Conservation (phyloP, 2,329 filamentous ascomycete species). For the Pyrenophora graminea region DNA sequence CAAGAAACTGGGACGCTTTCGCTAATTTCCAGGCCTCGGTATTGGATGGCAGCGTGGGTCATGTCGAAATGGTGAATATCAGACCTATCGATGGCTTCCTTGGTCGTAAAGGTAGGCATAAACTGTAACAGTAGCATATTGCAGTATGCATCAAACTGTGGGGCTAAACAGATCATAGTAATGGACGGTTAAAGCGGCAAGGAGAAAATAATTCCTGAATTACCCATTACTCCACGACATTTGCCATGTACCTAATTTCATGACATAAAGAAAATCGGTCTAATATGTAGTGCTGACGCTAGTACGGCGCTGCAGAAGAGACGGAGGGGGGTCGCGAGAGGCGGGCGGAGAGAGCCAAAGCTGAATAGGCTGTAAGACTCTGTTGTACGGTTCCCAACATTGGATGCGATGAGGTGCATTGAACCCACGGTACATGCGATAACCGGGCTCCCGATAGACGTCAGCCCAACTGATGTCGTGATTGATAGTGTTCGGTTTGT, state of each 20-base stretch:
- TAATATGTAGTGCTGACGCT: not conserved
- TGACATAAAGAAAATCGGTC: too few species aligned
- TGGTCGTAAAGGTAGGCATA: conserved; percentile 16
- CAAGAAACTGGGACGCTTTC: conserved; percentile 6
- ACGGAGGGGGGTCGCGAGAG: not conserved
- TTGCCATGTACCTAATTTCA: too few species aligned
- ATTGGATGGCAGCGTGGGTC: conserved; percentile 3
- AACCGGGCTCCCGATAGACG: conserved; percentile 14
- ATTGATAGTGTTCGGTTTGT: conserved; percentile 14
- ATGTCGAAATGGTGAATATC: conserved; percentile 17
- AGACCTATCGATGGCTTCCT: conserved; percentile 25
- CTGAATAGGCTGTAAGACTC: conserved; percentile 5
- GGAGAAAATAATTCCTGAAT: too few species aligned
- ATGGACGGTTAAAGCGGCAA: too few species aligned
- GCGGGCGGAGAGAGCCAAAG: conserved; percentile 20
- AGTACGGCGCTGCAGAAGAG: not conserved
- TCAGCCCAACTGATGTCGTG: conserved; percentile 25
- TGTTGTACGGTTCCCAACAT: conserved; percentile 7
- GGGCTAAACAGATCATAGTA: too few species aligned
- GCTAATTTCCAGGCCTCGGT: conserved; percentile 18
- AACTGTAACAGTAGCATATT: conserved; percentile 5
- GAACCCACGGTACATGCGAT: conserved; percentile 23
- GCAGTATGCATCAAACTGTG: too few species aligned
- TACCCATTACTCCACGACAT: too few species aligned
- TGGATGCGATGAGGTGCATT: conserved; percentile 7